Conservation (phyloP, 495 filamentous ascomycete species). For the Talaromyces liani region DNA sequence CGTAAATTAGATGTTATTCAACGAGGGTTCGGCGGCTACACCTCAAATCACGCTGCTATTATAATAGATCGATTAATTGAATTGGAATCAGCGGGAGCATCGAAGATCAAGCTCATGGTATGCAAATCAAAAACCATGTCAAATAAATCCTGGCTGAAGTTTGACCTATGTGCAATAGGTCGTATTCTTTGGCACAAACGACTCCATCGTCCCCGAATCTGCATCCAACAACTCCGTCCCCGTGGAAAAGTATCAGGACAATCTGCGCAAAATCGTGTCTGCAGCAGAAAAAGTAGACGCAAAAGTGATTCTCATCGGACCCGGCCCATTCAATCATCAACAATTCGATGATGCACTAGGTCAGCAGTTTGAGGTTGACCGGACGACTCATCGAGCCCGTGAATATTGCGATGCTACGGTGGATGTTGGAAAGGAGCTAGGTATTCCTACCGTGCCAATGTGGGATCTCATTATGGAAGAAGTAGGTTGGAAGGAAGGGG, state of each 20-base stretch:
- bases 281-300: neutral
- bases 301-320: neutral
- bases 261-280: conserved; percentile 54
- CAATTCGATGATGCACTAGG: neutral
- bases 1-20: conserved; percentile 61
- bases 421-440: neutral
- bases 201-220: conserved; percentile 55
- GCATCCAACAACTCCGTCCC: conserved; percentile 56
- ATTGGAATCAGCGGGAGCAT: conserved; percentile 33
- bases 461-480: conserved; percentile 3
- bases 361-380: neutral
- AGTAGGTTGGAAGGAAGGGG: neutral
- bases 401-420: neutral
- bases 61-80: conserved; percentile 52
- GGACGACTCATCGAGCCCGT: neutral
- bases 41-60: conserved; percentile 51
- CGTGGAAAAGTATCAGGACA: conserved; percentile 61
- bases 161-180: conserved; percentile 33
- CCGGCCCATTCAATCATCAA: conserved; percentile 2
- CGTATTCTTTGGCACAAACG: conserved; percentile 82
- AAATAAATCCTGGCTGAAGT: neutral
- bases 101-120: conserved; percentile 61
- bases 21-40: conserved; percentile 64
- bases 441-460: neutral
- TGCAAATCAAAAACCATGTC: neutral